A percentile compares a stretch with the other conserved stretches of the same genome.
Conservation (phyloP, 257 asterid species). For the Cynanchum wilfordii region DNA sequence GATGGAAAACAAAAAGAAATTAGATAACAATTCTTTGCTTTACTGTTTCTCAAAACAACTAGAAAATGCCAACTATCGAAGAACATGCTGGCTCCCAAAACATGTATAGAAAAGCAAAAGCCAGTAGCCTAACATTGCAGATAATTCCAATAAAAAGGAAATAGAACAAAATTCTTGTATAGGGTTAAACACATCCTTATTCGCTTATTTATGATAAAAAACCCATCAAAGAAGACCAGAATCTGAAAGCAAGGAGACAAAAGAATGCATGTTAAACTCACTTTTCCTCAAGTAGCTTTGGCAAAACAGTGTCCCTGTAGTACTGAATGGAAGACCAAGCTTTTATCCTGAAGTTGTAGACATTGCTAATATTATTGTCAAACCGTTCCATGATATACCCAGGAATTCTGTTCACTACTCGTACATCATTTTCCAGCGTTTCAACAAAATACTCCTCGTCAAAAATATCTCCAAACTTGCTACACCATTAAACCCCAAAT, state of each 20-base stretch:
- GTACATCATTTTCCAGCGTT: slow-evolving; percentile 75
- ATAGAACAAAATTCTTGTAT: not conserved
- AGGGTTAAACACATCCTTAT: not conserved
- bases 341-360: slow-evolving; percentile 86
- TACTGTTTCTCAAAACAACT: not conserved
- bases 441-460: slow-evolving; percentile 80
- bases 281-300: slow-evolving; percentile 93
- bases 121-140: not conserved
- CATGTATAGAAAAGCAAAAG: not conserved
- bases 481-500: slow-evolving; percentile 37
- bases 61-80: not conserved
- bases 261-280: slow-evolving; percentile 37
- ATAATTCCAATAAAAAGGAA: not conserved
- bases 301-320: slow-evolving; percentile 78
- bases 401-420: slow-evolving; percentile 62
- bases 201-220: not conserved
- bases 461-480: slow-evolving; percentile 88
- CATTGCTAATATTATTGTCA: slow-evolving; percentile 79
- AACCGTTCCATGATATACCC: slow-evolving; percentile 83
- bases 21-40: not conserved
- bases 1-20: not conserved
- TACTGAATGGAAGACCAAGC: slow-evolving; percentile 86
- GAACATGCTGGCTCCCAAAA: not conserved
- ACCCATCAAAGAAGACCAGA: slow-evolving; percentile 4
- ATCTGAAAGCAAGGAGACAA: slow-evolving; percentile 11